These are phyloP conservation scores for Davidsoniella australis DNA, from an alignment of 2,329 filamentous ascomycete genomes.

Conservation along the genomic window DNA sequence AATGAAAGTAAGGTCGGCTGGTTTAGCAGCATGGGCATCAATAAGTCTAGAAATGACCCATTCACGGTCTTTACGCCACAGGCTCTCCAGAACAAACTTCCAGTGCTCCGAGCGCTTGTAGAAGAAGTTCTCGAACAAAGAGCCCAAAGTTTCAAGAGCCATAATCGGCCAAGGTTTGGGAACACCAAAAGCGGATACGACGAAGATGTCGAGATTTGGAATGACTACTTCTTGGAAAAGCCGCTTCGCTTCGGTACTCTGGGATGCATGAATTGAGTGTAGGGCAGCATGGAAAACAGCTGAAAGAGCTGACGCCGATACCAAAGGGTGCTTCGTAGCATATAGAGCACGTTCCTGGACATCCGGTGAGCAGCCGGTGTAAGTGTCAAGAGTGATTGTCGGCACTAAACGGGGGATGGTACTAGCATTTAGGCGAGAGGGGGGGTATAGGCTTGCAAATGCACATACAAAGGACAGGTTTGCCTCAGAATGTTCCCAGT, in stretches of 20 bases:
- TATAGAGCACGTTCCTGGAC: slow-evolving; percentile 35
- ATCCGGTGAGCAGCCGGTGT: slow-evolving; percentile 30
- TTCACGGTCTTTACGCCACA: slow-evolving; percentile 78
- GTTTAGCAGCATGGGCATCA: slow-evolving; percentile 64
- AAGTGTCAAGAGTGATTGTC: slow-evolving; percentile 51
- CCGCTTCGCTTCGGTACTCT: slow-evolving; percentile 45
- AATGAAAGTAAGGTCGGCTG: slow-evolving; percentile 26
- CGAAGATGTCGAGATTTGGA: slow-evolving; percentile 61
- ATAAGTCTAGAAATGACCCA: slow-evolving; percentile 75
- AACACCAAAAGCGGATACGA: slow-evolving; percentile 61
- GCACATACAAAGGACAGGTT: slow-evolving; percentile 89
- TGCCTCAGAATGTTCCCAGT: slow-evolving; percentile 72
- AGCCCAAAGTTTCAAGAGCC: slow-evolving; percentile 58
- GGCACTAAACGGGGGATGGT: slow-evolving; percentile 67
- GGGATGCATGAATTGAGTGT: slow-evolving; percentile 41
- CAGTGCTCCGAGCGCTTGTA: slow-evolving; percentile 61
- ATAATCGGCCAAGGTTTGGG: slow-evolving; percentile 60
- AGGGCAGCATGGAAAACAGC: slow-evolving; percentile 50
- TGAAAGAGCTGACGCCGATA: slow-evolving; percentile 69
- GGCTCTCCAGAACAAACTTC: slow-evolving; percentile 75
- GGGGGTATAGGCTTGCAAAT: slow-evolving; percentile 57
- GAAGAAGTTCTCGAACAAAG: slow-evolving; percentile 69
- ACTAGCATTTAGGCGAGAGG: slow-evolving; percentile 63
- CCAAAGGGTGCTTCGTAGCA: slow-evolving; percentile 70
- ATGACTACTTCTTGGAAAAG: slow-evolving; percentile 51